These are phyloP conservation scores for Clavispora santaluciae DNA, from an alignment of 805 yeast genomes.

Conservation along the genomic window DNA sequence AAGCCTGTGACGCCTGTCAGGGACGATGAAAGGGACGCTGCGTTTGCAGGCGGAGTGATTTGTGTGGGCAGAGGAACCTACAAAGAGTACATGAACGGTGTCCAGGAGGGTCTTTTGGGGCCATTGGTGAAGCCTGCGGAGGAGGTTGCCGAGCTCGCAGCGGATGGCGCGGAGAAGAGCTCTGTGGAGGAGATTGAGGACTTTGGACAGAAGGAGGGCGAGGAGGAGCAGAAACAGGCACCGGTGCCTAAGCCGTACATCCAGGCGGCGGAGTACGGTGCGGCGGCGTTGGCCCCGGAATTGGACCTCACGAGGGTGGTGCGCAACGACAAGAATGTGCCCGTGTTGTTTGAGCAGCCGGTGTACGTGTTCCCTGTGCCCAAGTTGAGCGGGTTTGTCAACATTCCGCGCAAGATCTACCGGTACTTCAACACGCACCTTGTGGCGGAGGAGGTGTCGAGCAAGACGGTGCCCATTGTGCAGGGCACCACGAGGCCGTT, in stretches of 20 bases:
- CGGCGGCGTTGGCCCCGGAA: conserved; percentile 57
- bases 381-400: conserved; percentile 71
- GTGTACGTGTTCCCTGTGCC: conserved; percentile 71
- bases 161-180: conserved; percentile 10
- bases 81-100: conserved; percentile 84
- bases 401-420: conserved; percentile 69
- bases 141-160: conserved; percentile 7
- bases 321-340: conserved; percentile 37
- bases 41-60: conserved; percentile 72
- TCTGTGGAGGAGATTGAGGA: conserved; percentile 11
- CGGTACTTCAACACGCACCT: conserved; percentile 71
- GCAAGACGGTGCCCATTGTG: conserved; percentile 49
- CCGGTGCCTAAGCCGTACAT: conserved; percentile 67
- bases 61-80: conserved; percentile 95
- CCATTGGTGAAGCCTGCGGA: conserved; percentile 58
- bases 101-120: conserved; percentile 93
- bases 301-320: conserved; percentile 33
- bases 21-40: conserved; percentile 39
- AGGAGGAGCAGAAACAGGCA: conserved; percentile 27
- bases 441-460: conserved; percentile 64
- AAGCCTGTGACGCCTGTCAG: conserved; percentile 31
- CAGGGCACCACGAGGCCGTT: conserved; percentile 53
- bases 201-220: conserved; percentile 18
- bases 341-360: conserved; percentile 72
- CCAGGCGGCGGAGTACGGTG: conserved; percentile 49